Conservation (phyloP, 108 stramenopile species). For the Chaetoceros tenuissimus region DNA sequence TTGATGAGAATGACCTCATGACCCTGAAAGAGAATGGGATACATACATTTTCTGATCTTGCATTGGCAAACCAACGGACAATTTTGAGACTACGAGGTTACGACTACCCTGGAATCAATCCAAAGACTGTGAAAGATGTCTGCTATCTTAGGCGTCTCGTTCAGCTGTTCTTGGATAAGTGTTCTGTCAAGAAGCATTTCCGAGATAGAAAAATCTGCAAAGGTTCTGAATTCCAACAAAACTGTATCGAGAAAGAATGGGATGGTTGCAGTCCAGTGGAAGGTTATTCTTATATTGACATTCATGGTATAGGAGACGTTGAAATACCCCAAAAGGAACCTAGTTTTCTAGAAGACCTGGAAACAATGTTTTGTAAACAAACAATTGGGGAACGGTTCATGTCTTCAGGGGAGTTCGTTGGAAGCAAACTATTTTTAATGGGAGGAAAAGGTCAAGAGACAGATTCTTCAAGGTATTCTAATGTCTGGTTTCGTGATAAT, state of each 20-base stretch:
- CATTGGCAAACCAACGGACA: constrained; percentile 21
- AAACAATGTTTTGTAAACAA: constrained; percentile 35
- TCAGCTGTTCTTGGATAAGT: constrained; percentile 20
- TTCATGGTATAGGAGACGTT: constrained; percentile 33
- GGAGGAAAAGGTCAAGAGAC: constrained; percentile 20
- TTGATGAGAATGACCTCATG: constrained; percentile 11
- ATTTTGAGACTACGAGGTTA: constrained; percentile 36
- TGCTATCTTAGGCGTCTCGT: constrained; percentile 20
- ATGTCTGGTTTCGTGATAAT: constrained; percentile 76
- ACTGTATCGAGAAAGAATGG: constrained; percentile 26
- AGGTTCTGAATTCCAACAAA: no score
- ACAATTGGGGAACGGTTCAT: constrained; percentile 16
- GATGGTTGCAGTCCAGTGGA: constrained; percentile 40
- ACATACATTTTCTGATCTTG: constrained; percentile 33
- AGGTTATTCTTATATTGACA: constrained; percentile 16
- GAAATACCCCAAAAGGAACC: constrained; percentile 14
- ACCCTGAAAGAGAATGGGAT: constrained; percentile 20
- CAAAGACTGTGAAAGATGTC: constrained; percentile 15
- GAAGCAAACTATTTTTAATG: constrained; percentile 27
- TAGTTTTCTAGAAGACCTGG: constrained; percentile 20
- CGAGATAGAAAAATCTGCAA: no score
- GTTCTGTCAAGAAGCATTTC: constrained; percentile 7
- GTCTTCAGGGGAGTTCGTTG: constrained; percentile 22
- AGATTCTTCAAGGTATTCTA: constrained; percentile 22
- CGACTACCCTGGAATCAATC: constrained; percentile 26